Base-by-base conservation (phyloP, 2,329 filamentous ascomycete species). In the Aspergillus tamarii region DNA sequence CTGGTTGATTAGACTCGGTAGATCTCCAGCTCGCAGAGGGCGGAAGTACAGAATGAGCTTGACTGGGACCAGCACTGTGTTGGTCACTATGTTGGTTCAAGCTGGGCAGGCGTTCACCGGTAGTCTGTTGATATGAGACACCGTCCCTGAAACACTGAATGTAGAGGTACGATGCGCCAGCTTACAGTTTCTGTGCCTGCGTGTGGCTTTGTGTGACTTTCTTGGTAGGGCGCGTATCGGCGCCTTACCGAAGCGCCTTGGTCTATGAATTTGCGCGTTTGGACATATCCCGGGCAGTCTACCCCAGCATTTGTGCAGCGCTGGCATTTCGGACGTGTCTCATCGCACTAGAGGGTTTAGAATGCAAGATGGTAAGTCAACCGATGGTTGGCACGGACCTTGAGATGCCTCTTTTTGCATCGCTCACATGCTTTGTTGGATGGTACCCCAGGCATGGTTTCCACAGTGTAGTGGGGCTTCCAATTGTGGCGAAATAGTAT, bases 261-360 rank as follows among this genome's bases (percentile, higher is more conserved):
- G 58, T 81, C 78, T 54, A 81, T 78, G 61, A 81, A 81, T 50
- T 80, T 80, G 61, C 78, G 77, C 26, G 74, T 79, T 59, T 79
- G 76, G 23, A 79, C 74, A 73, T 80, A 81, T n/a, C 78, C 78
- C 0, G 78, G 77, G 53, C 78, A 80, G 59, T 79, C 73, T 28
- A 77, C 73, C 14, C 77, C 77, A 8, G 78, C 74, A 53, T 73
- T 70, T 32, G 69, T 69, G 63, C 78, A 80, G 23, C 77, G 74
- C 60, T 76, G 74, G 60, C 78, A 80, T 16, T 72, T 70, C 6
- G 78, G 77, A 9, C 78, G 74, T 48, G 73, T 72, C 63, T 80
- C 78, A 67, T 81, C 78, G 64, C 78, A 81, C 78, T 81, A 21
- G 11, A 14, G 2, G 30, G 36, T 59, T 63, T 66, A 53, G 14